These are phyloP conservation scores for Xenoacremonium recifei DNA, from an alignment of 2,329 filamentous ascomycete species.

Conservation along the genomic window DNA sequence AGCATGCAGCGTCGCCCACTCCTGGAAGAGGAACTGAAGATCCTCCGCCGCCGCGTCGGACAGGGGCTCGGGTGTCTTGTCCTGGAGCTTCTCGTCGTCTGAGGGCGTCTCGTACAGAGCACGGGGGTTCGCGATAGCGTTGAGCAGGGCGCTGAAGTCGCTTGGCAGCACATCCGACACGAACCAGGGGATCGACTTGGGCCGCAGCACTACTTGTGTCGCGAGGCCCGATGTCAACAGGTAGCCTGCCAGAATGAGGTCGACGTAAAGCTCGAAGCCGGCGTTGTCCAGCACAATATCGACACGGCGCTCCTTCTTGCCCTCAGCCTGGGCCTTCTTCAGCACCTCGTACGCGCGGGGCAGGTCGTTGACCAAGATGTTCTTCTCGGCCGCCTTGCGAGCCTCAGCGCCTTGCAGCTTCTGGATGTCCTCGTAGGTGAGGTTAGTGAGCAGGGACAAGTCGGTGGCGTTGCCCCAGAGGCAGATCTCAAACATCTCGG, in stretches of 20 bases:
- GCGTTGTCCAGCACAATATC: conserved; percentile 97
- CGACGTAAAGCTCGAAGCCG: conserved; percentile 95
- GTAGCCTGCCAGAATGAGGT: conserved; percentile 88
- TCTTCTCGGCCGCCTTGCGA: conserved; percentile 82
- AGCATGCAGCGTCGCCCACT: conserved; percentile 77
- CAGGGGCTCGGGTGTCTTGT: conserved; percentile 59
- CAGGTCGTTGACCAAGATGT: conserved; percentile 88
- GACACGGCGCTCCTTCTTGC: conserved; percentile 69
- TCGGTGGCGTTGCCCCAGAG: conserved; percentile 98
- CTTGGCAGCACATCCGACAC: conserved; percentile 89
- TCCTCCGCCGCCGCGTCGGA: conserved; percentile 65
- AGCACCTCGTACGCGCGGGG: conserved; percentile 68
- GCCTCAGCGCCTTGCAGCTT: conserved; percentile 89
- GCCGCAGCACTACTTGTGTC: conserved; percentile 83
- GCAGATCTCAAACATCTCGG: conserved; percentile 94
- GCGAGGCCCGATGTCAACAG: conserved; percentile 81
- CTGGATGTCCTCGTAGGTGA: conserved; percentile 95
- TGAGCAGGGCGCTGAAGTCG: conserved; percentile 82
- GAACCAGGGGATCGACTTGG: conserved; percentile 97
- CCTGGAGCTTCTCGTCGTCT: conserved; percentile 61
- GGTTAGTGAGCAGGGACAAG: conserved; percentile 81
- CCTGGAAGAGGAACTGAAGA: conserved; percentile 73
- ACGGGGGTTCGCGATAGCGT: conserved; percentile 73
- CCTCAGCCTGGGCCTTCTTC: conserved; percentile 60
- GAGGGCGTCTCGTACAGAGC: conserved; percentile 75